phyloP scores from a whole-genome alignment of 768 basidiomycete species.

The Sporobolomyces roseus region DNA sequence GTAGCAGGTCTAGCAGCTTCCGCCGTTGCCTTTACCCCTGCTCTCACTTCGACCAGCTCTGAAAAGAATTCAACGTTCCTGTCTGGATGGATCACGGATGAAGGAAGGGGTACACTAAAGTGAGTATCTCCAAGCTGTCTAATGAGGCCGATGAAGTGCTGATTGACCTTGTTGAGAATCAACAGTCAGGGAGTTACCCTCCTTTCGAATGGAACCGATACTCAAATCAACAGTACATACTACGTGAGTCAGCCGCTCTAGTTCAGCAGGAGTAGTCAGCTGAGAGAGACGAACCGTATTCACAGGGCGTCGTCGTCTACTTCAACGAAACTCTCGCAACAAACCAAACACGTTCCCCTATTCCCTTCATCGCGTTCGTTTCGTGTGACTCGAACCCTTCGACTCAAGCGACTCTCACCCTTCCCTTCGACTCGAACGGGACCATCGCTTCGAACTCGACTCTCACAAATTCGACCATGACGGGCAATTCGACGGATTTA shows the following conservation, averaged over 20 bases:
- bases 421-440: neutral
- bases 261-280: neutral
- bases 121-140: neutral
- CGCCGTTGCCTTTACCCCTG: slow-evolving; percentile 1
- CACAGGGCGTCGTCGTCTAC: slow-evolving; percentile 25
- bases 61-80: slow-evolving; percentile 12
- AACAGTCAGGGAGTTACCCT: slow-evolving; percentile 31
- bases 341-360: slow-evolving; percentile 6
- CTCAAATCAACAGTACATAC: neutral
- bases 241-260: neutral
- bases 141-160: no score
- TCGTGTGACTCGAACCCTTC: slow-evolving; percentile 29
- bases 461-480: neutral
- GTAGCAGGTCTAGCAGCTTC: neutral
- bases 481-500: neutral
- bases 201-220: slow-evolving; percentile 22
- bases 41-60: neutral
- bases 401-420: neutral
- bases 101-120: slow-evolving; percentile 8
- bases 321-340: slow-evolving; percentile 20
- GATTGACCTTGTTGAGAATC: no score
- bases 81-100: slow-evolving; percentile 14
- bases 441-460: slow-evolving; percentile 10
- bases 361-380: slow-evolving; percentile 33
- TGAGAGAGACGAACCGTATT: neutral